Evolutionary conservation across 169 alveolate species (phyloP).

Genomic region (Eimeria maxima): DNA sequence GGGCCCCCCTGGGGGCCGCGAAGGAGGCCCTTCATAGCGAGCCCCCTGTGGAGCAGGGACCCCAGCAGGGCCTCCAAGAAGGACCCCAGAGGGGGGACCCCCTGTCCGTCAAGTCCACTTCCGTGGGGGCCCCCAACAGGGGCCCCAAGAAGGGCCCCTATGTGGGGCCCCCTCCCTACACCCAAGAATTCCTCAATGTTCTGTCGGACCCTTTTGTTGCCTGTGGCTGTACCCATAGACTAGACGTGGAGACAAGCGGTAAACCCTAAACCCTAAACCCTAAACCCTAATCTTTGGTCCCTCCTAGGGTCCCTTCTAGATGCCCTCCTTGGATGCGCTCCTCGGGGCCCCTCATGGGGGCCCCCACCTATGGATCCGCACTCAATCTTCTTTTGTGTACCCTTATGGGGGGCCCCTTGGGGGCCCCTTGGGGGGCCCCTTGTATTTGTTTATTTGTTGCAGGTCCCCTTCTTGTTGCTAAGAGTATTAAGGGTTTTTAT

Average conservation of each 20-base stretch:
- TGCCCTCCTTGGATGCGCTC: not conserved
- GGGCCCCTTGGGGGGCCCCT: not conserved
- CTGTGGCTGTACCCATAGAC: constrained; percentile 11
- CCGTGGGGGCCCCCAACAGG: constrained; percentile 19
- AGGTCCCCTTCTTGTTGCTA: constrained; percentile 65
- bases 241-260: constrained; percentile 16
- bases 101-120: too few relatives aligned
- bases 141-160: not conserved
- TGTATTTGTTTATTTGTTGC: not conserved
- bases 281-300: not conserved
- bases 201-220: not conserved
- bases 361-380: too few relatives aligned
- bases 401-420: too few relatives aligned
- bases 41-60: too few relatives aligned
- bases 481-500: not conserved
- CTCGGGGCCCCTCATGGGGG: not conserved
- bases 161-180: too few relatives aligned
- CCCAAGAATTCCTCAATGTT: not conserved
- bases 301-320: not conserved
- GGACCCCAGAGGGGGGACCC: too few relatives aligned
- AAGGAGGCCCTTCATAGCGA: constrained; percentile 25
- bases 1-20: constrained; percentile 1
- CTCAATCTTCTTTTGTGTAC: too few relatives aligned
- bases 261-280: too few relatives aligned
- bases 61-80: too few relatives aligned